Evolutionary conservation across 495 filamentous ascomycete species (phyloP), one percentile per base, ranked within the genome.

Genomic region (Penicillium roqueforti): DNA sequence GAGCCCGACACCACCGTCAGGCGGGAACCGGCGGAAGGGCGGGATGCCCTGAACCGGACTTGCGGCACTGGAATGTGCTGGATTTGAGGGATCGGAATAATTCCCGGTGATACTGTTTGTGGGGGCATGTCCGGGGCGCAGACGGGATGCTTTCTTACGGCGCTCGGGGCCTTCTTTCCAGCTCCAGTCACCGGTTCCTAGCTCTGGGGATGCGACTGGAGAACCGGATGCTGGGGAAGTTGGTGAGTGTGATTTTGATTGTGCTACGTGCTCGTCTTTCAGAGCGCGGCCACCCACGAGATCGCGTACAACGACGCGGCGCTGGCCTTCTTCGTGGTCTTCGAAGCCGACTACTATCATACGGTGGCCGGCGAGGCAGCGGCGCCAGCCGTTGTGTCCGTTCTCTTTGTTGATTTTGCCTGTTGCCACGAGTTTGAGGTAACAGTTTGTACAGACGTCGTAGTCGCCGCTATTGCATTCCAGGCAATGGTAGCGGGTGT

Each of bases 281-380:
- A 91, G 63, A 8, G 77, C 76, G 47, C 75, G 71, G 0, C 91
- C 91, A 4, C 91, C 91, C 1, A 95, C 87, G 0, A 87, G 61
- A 34, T 89, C 87, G n/a, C 75, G 68, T 7, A 85, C 73, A 3
- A 85, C 76, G 18, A 81, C 61, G 4, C 85, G 70, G 45, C 80
- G 65, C 56, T 86, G 87, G 10, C 79, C 78, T 19, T 77, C 77
- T 19, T 74, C 69, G 18, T 68, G 65, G 53, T 90, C 85, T 51
- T 84, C 72, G 61, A 88, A 95, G 1, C 81, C 84, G 5, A 91
- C 71, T n/a, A 93, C 71, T 0, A 85, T 82, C 88, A 96, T 93
- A 7, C 91, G 81, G 63, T 96, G 91, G n/a, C 87, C 87, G 34
- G 74, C 67, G 0, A 82, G 73, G 62, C 91, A 96, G 22, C 88